Percentiles rank a stretch among this genome's conserved stretches.
These are phyloP conservation scores for Pseudocohnilembus persalinus DNA, from an alignment of 169 alveolate species.

Conservation along the genomic window DNA sequence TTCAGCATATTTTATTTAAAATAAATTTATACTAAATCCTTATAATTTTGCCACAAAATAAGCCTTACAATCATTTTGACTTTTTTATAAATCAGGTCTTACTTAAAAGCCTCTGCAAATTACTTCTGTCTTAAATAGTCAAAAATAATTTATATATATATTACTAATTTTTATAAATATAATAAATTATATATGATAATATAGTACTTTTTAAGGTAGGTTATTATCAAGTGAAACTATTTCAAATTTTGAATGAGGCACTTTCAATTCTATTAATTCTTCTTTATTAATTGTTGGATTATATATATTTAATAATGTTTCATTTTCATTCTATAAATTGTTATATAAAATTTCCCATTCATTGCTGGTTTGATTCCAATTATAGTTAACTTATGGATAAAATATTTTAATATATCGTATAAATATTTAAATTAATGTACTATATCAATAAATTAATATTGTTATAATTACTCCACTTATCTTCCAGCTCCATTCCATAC, in stretches of 20 bases:
- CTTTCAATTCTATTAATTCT: conserved; percentile 14
- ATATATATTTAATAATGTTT: conserved; percentile 15
- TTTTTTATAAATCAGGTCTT: too few relatives aligned
- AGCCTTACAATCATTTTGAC: background rate
- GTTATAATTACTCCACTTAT: background rate
- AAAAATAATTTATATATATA: too few relatives aligned
- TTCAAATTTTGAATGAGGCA: conserved; percentile 20
- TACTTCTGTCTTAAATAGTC: background rate
- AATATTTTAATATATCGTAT: too few relatives aligned
- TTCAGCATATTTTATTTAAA: conserved; percentile 13
- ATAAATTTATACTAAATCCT: background rate
- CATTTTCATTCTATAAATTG: background rate
- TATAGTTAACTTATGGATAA: too few relatives aligned
- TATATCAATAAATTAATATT: too few relatives aligned
- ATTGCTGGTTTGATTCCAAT: conserved; percentile 26
- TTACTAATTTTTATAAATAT: background rate
- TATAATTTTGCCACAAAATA: background rate
- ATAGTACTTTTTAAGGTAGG: conserved; percentile 12
- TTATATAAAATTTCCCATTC: conserved; percentile 20
- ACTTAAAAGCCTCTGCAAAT: background rate
- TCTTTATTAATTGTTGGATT: conserved; percentile 28
- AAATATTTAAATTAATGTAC: too few relatives aligned
- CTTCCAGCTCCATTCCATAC: background rate
- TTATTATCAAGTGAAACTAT: background rate
- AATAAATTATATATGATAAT: background rate